Conservation (phyloP, 1,284 basidiomycete genomes). For the Cutaneotrichosporon curvatum region DNA sequence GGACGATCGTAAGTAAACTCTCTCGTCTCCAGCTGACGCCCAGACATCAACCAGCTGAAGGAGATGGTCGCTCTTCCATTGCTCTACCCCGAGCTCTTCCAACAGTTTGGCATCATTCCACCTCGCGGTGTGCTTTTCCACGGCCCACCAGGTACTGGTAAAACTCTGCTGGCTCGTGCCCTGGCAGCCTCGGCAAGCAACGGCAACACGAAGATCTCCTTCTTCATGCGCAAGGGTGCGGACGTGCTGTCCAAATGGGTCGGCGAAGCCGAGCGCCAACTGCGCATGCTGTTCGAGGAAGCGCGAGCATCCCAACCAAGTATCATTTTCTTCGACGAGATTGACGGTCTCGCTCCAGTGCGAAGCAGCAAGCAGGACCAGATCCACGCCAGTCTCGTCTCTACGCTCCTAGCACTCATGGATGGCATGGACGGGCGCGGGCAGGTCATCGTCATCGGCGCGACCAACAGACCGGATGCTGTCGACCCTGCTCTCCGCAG, state of each 20-base stretch:
- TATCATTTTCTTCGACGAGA: constrained; percentile 99
- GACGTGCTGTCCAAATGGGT: constrained; percentile 99
- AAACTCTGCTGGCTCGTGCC: constrained; percentile 87
- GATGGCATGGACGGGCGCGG: constrained; percentile 98
- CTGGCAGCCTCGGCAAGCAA: constrained; percentile 88
- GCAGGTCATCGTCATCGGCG: constrained; percentile 96
- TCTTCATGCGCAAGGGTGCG: constrained; percentile 99
- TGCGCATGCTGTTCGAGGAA: constrained; percentile 93
- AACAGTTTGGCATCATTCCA: constrained; percentile 87
- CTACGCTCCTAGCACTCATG: constrained; percentile 93
- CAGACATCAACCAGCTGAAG: constrained; percentile 86
- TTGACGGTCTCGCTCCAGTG: constrained; percentile 93
- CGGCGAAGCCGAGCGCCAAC: constrained; percentile 94
- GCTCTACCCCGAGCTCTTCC: constrained; percentile 95
- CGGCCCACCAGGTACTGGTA: constrained; percentile 83
- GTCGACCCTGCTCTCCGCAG: constrained; percentile 91
- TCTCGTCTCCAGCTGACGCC: constrained; percentile 43
- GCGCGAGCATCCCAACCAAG: constrained; percentile 86
- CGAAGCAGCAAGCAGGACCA: constrained; percentile 98
- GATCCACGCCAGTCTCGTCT: constrained; percentile 96
- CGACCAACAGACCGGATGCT: constrained; percentile 94
- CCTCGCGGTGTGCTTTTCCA: constrained; percentile 97
- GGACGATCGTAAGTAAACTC: constrained; percentile 58
- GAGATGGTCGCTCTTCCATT: constrained; percentile 97
- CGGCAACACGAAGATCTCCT: constrained; percentile 85